These are phyloP conservation scores for Fusarium nematophilum DNA, from an alignment of 2,329 filamentous ascomycete genomes.

Conservation along the genomic window DNA sequence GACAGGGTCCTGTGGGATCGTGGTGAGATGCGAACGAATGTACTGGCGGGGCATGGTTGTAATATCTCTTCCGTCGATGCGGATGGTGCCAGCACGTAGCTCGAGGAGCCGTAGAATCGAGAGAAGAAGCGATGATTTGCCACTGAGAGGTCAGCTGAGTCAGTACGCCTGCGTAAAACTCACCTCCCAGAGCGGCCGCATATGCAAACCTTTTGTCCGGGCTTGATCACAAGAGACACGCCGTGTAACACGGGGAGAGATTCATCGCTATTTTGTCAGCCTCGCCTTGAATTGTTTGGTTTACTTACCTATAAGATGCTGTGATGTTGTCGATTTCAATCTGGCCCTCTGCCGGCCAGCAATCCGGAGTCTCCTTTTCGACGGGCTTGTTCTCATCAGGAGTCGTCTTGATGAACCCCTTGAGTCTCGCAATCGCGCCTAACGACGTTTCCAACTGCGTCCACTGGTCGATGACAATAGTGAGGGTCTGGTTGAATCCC, in stretches of 20 bases:
- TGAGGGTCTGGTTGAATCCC: constrained; percentile 46
- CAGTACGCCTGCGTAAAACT: fast-evolving
- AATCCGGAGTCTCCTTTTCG: constrained; percentile 1
- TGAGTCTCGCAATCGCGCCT: constrained; percentile 50
- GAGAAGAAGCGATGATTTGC: constrained; percentile 62
- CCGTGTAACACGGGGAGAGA: constrained; percentile 21
- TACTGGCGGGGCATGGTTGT: constrained; percentile 53
- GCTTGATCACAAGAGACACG: constrained; percentile 35
- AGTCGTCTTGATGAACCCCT: constrained; percentile 44
- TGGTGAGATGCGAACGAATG: constrained; percentile 56
- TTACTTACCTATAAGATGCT: constrained; percentile 42
- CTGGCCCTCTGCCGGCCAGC: constrained; percentile 45
- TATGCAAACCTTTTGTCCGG: constrained; percentile 61
- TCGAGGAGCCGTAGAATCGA: constrained; percentile 62
- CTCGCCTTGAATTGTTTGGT: fast-evolving
- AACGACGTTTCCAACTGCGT: constrained; percentile 52
- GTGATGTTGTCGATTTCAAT: constrained; percentile 45
- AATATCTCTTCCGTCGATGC: constrained; percentile 57
- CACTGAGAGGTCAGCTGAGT: constrained; percentile 47
- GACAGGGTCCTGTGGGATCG: constrained; percentile 62
- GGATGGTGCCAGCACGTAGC: constrained; percentile 50
- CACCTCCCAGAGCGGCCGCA: constrained; percentile 61
- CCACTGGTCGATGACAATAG: constrained; percentile 49
- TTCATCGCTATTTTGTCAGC: constrained; percentile 27
- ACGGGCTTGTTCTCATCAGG: constrained; percentile 42